These are phyloP conservation scores for Endoconidiophora polonica DNA, from an alignment of 2,329 filamentous ascomycete species.

Conservation along the genomic window DNA sequence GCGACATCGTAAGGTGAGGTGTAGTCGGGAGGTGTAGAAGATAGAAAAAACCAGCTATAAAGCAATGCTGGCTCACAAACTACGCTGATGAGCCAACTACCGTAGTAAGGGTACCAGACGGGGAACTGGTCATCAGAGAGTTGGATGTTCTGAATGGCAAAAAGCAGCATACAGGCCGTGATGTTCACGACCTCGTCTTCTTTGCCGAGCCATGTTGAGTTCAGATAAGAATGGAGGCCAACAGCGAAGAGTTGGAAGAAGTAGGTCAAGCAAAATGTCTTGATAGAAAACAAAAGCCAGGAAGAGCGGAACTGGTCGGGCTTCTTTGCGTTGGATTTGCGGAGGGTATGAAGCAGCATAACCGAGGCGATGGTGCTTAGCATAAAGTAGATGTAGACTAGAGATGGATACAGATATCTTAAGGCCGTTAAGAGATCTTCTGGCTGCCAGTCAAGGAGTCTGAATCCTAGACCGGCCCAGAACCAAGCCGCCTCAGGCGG, in stretches of 20 bases:
- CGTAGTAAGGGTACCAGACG: constrained; percentile 47
- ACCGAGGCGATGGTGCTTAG: constrained; percentile 32
- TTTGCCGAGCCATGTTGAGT: constrained; percentile 25
- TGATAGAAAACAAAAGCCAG: constrained; percentile 13
- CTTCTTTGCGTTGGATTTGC: constrained; percentile 20
- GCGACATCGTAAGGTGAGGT: constrained; percentile 1
- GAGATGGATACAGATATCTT: constrained; percentile 41
- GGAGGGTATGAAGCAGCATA: constrained; percentile 34
- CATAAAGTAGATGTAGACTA: constrained; percentile 41
- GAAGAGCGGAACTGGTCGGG: constrained; percentile 24
- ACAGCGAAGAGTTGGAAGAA: constrained; percentile 29
- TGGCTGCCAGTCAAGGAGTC: constrained; percentile 3
- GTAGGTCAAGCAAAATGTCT: constrained; percentile 22
- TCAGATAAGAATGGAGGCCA: constrained; percentile 21
- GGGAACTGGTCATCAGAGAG: constrained; percentile 33
- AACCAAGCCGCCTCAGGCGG: background rate
- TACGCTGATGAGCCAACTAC: constrained; percentile 42
- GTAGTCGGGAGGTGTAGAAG: background rate
- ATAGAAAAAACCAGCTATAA: constrained; percentile 14
- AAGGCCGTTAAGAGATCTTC: constrained; percentile 2
- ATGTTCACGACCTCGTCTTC: constrained; percentile 38
- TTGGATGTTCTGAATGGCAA: constrained; percentile 40
- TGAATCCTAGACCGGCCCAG: background rate
- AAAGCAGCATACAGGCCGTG: constrained; percentile 46
- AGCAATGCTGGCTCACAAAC: constrained; percentile 35